Percentiles rank a stretch among this genome's conserved stretches.
phyloP scores from a whole-genome alignment of 2,329 filamentous ascomycete species.

The Sodiomyces alkalinus region DNA sequence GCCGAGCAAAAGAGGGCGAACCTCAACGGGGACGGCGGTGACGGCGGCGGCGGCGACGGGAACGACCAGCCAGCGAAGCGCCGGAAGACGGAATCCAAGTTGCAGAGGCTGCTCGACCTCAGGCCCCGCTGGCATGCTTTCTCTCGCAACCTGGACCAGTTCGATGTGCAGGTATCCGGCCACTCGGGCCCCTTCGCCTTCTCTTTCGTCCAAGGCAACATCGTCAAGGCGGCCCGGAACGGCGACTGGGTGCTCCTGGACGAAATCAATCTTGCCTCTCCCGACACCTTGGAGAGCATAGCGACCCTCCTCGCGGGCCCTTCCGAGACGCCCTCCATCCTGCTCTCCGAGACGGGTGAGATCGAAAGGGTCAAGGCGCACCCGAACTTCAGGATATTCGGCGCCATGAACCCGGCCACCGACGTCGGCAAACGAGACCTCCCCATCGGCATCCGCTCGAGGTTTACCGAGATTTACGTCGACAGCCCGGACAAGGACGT shows the following conservation, averaged over 20 bases:
- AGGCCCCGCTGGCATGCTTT: slow-evolving; percentile 69
- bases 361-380: slow-evolving; percentile 83
- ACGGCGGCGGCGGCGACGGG: too few species aligned
- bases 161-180: slow-evolving; percentile 64
- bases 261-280: slow-evolving; percentile 90
- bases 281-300: slow-evolving; percentile 88
- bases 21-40: slow-evolving; percentile 17
- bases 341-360: slow-evolving; percentile 86
- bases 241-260: slow-evolving; percentile 95
- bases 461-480: slow-evolving; percentile 94
- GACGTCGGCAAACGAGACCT: slow-evolving; percentile 94
- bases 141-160: slow-evolving; percentile 54
- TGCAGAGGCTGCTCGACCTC: slow-evolving; percentile 44
- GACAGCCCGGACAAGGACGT: slow-evolving; percentile 76
- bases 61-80: slow-evolving; percentile 53
- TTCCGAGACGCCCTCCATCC: slow-evolving; percentile 59
- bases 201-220: slow-evolving; percentile 88
- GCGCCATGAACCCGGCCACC: slow-evolving; percentile 97
- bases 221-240: slow-evolving; percentile 89
- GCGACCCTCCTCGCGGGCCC: slow-evolving; percentile 71
- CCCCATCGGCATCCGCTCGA: slow-evolving; percentile 71
- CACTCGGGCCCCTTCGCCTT: slow-evolving; percentile 73
- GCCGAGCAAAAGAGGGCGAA: too few species aligned
- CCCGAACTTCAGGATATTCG: slow-evolving; percentile 88
- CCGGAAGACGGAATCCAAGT: slow-evolving; percentile 48